Evolutionary conservation across 371 early-diverging fungal species (phyloP).

Genomic region (Chytridiales sp.): DNA sequence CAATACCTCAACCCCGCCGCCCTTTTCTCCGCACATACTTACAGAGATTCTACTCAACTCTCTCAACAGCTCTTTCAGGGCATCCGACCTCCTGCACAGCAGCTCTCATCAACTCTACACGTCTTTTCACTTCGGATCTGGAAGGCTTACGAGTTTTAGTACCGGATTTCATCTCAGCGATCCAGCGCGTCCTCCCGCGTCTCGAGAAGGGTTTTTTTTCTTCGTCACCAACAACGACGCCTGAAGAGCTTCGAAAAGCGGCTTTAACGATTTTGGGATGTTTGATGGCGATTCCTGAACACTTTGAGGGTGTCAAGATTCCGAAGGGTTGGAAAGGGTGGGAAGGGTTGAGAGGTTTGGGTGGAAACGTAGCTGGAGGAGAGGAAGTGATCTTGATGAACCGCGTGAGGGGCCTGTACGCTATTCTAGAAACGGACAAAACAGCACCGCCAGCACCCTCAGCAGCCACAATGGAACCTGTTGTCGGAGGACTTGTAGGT

Average conservation of each 20-base stretch:
- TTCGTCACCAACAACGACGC: no score
- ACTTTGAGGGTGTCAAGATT: slow-evolving; percentile 65
- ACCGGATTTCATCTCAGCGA: slow-evolving; percentile 69
- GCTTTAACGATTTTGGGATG: slow-evolving; percentile 66
- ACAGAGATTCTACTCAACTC: slow-evolving; percentile 69
- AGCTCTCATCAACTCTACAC: slow-evolving; percentile 61
- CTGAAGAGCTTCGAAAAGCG: slow-evolving; percentile 67
- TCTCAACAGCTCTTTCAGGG: slow-evolving; percentile 55
- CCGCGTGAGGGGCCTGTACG: slow-evolving; percentile 8
- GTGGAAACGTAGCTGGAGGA: not conserved
- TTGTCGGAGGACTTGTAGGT: no score
- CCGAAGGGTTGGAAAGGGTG: no score
- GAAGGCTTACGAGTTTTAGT: slow-evolving; percentile 71
- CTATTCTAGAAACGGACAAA: slow-evolving; percentile 1
- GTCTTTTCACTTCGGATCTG: slow-evolving; percentile 65
- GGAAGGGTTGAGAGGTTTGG: slow-evolving; percentile 4
- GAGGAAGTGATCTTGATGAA: slow-evolving; percentile 15
- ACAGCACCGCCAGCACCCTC: not conserved
- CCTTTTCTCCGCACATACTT: slow-evolving; percentile 65
- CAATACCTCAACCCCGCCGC: slow-evolving; percentile 57
- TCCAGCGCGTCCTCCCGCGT: slow-evolving; percentile 66
- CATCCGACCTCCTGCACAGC: slow-evolving; percentile 58
- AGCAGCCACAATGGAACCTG: no score
- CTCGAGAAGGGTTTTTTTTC: no score
- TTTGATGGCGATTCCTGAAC: slow-evolving; percentile 71